Evolutionary conservation across 331 rosid genomes (phyloP).

Genomic region (Phaseolus coccineus): DNA sequence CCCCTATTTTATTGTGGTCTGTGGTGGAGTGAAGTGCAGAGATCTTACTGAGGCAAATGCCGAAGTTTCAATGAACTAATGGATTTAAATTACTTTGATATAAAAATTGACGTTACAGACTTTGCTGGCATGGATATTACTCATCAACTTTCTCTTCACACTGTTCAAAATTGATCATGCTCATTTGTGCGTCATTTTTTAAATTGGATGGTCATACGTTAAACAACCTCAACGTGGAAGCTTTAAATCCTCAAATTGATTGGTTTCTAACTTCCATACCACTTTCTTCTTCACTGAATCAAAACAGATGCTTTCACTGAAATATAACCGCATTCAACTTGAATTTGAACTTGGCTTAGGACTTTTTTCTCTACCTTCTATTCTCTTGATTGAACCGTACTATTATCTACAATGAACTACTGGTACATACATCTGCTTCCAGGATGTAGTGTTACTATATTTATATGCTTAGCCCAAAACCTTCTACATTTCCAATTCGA

Average conservation of each 20-base stretch:
- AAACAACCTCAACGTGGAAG: not conserved
- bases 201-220: not conserved
- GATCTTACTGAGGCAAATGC: constrained; percentile 8
- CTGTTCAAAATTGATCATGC: not conserved
- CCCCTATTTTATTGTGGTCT: not conserved
- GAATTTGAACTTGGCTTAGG: constrained; percentile 10
- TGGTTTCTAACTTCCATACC: not conserved
- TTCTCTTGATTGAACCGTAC: constrained; percentile 8
- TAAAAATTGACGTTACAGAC: not conserved
- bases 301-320: constrained; percentile 4
- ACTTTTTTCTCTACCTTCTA: constrained; percentile 12
- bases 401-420: not conserved
- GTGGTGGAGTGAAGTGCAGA: not conserved
- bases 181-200: not conserved
- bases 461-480: constrained; percentile 6
- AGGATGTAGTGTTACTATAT: not conserved
- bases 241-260: constrained; percentile 15
- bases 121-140: not conserved
- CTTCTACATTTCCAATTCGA: constrained; percentile 15
- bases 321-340: not conserved
- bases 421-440: constrained; percentile 11
- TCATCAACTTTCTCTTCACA: not conserved
- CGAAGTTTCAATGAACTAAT: not conserved
- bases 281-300: constrained; percentile 14
- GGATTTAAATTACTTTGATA: not conserved